Evolutionary conservation across 2,329 filamentous ascomycete genomes (phyloP).

Genomic region (Emmonsia crescens): DNA sequence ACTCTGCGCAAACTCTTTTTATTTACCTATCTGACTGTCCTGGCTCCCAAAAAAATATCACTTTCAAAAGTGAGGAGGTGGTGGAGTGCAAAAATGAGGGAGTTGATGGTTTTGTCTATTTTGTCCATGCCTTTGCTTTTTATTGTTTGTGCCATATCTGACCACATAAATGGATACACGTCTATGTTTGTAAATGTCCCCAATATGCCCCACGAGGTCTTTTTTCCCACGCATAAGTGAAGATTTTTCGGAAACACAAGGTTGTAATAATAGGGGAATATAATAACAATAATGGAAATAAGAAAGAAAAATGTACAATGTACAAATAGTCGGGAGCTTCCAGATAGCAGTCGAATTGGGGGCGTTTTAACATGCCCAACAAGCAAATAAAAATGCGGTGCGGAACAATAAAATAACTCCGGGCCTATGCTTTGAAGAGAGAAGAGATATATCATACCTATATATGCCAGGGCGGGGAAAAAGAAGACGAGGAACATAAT

Average conservation of each 20-base stretch:
- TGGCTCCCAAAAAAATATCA: background rate
- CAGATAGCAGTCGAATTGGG: background rate
- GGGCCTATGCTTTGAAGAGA: conserved; percentile 5
- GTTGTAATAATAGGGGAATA: background rate
- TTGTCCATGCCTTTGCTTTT: background rate
- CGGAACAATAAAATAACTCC: background rate
- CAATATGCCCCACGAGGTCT: background rate
- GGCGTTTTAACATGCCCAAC: background rate
- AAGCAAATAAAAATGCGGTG: background rate
- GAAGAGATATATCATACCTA: conserved; percentile 1
- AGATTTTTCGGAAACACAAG: background rate
- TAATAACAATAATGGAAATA: background rate
- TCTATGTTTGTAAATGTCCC: background rate
- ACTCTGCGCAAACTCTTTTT: background rate
- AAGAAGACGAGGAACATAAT: background rate
- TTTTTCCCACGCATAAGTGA: background rate
- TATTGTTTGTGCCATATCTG: background rate
- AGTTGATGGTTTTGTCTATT: too few relatives aligned
- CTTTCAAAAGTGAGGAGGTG: background rate
- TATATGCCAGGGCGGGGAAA: background rate
- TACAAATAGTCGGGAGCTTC: background rate
- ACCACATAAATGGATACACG: background rate
- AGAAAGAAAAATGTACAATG: background rate
- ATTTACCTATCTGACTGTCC: too few relatives aligned
- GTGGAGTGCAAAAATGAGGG: too few relatives aligned